These are phyloP conservation scores for Grosmannia huntii DNA, from an alignment of 2,329 filamentous ascomycete species.

Conservation along the genomic window DNA sequence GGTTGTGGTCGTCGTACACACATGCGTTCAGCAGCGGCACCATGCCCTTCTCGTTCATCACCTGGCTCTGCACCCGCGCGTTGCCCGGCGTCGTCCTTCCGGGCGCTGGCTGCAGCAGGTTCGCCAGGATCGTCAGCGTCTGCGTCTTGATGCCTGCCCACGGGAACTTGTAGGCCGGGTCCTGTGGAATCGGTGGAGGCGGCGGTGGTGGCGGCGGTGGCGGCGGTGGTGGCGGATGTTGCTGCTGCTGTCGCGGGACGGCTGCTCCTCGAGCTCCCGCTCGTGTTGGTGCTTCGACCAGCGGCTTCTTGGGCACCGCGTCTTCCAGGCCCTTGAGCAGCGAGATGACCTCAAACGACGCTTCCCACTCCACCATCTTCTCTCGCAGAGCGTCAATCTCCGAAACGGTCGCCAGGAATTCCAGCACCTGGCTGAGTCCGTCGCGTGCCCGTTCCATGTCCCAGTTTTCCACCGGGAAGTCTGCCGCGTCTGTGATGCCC, in stretches of 20 bases:
- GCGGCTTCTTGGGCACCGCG: conserved; percentile 71
- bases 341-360: conserved; percentile 76
- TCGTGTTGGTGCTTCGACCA: conserved; percentile 32
- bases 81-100: conserved; percentile 48
- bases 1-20: conserved; percentile 82
- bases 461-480: conserved; percentile 92
- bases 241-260: conserved; percentile 12
- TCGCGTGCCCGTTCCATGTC: conserved; percentile 97
- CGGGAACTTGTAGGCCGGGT: conserved; percentile 49
- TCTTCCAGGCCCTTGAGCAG: conserved; percentile 78
- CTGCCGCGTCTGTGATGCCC: conserved; percentile 60
- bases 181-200: conserved; percentile 42
- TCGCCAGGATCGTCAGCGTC: conserved; percentile 80
- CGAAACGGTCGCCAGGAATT: conserved; percentile 82
- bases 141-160: conserved; percentile 78
- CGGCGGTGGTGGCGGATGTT: not conserved
- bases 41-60: conserved; percentile 73
- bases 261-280: conserved; percentile 6
- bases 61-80: conserved; percentile 72
- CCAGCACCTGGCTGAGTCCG: conserved; percentile 84
- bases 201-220: conserved; percentile 28
- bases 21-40: conserved; percentile 83
- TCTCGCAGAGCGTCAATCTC: conserved; percentile 74
- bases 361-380: conserved; percentile 83
- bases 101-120: conserved; percentile 71